Evolutionary conservation across 371 early-diverging fungal genomes (phyloP).

Genomic region (Mortierella sp.): DNA sequence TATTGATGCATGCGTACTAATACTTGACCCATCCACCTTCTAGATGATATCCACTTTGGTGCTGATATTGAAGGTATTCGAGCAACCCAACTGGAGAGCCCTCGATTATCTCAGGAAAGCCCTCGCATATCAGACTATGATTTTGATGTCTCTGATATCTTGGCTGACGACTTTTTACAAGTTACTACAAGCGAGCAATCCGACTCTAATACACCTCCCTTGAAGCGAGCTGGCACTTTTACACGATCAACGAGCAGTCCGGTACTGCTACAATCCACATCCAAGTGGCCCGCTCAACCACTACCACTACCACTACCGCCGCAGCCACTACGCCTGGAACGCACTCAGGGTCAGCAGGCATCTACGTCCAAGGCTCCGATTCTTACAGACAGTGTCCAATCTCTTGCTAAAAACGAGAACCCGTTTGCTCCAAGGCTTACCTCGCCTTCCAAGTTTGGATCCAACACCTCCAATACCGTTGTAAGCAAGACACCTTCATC

Average conservation of each 20-base stretch:
- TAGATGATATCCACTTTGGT: conserved; percentile 33
- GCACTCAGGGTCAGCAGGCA: no score
- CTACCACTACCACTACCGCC: not conserved
- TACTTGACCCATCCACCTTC: no score
- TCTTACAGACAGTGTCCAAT: no score
- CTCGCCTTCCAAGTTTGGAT: not conserved
- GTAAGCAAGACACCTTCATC: not conserved
- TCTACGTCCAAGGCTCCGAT: no score
- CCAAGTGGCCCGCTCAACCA: not conserved
- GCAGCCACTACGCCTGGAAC: not conserved
- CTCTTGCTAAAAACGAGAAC: not conserved
- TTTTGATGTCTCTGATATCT: conserved; percentile 16
- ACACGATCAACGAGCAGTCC: conserved; percentile 1
- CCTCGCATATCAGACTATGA: conserved; percentile 44
- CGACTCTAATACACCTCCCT: not conserved
- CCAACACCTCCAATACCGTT: not conserved
- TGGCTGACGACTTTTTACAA: not conserved
- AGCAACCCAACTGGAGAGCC: conserved; percentile 25
- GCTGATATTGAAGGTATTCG: conserved; percentile 31
- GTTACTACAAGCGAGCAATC: not conserved
- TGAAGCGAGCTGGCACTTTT: conserved; percentile 15
- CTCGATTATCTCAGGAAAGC: not conserved
- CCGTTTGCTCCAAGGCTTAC: conserved; percentile 10
- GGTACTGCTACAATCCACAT: not conserved
- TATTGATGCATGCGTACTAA: no score